Evolutionary conservation across 2,329 filamentous ascomycete species (phyloP), one percentile per base, ranked within the genome.

Genomic region (Penicillium frequentans): DNA sequence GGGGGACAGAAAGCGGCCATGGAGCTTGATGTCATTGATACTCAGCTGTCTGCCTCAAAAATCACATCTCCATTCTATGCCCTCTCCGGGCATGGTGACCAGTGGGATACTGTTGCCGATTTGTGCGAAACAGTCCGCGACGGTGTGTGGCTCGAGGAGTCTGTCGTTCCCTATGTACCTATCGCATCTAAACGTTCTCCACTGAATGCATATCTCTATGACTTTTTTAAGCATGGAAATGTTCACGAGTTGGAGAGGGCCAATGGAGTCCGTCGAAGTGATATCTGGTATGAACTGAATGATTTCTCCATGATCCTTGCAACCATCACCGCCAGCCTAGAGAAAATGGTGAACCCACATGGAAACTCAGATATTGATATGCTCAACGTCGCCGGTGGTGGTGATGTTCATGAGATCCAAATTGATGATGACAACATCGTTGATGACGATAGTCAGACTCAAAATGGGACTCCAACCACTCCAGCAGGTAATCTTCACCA

Each of bases 191-290:
- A 85, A 26, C 83, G 88, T 52, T 70, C 73, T 55, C 60, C 72
- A 58, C 59, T 77, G 14, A 77, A 77, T 51, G 74, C 73, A 0
- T 77, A 74, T 54, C 74, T 93, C 0, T 85, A 88, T 58, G 88
- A 93, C 70, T 93, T 92, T 73, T 92, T 85, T 79, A 89, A 86
- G 71, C 86, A 93, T 64, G 89, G 89, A 3, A 84, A 88, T 66
- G 70, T 86, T 23, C 69, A 78, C 1, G 82, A 85, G 0, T 75
- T 93, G 2, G 82, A 84, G 13, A 75, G 72, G 0, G 87, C 86
- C 29, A 93, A 93, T 68, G 79, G 82, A 3, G 86, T 93, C 67
- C 84, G 83, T 45, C 75, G 77, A 1, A 83, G 84, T 5, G 87
- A 91, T 47, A 80, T 90, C 9, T 93, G 89, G 90, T 92, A 88